phyloP scores from a whole-genome alignment of 495 filamentous ascomycete species.

The Talaromyces thailandensis region DNA sequence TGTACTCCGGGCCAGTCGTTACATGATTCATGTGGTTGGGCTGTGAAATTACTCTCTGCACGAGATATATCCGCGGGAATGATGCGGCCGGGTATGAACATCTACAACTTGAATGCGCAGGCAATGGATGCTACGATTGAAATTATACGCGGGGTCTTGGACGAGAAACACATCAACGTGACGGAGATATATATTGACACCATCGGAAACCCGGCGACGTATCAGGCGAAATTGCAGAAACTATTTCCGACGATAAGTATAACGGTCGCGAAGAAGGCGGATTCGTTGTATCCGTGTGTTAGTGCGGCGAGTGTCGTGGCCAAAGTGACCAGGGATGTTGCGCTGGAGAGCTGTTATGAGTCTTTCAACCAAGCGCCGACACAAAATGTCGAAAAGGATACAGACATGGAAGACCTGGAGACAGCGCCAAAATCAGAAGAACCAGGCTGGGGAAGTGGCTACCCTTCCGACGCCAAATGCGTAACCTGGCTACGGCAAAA shows the following conservation, averaged over 20 bases:
- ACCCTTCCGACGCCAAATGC: slow-evolving; percentile 81
- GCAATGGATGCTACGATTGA: slow-evolving; percentile 91
- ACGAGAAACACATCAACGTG: slow-evolving; percentile 67
- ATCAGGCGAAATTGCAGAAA: slow-evolving; percentile 76
- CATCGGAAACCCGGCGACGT: slow-evolving; percentile 69
- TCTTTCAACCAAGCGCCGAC: slow-evolving; percentile 15
- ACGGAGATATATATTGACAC: slow-evolving; percentile 92
- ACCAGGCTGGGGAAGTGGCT: slow-evolving; percentile 75
- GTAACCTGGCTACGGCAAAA: slow-evolving; percentile 70
- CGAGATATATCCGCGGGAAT: slow-evolving; percentile 76
- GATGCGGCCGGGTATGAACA: slow-evolving; percentile 51
- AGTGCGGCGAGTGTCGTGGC: slow-evolving; percentile 89
- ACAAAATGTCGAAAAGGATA: neutral
- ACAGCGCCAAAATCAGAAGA: slow-evolving; percentile 13
- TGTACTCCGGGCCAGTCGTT: slow-evolving; percentile 61
- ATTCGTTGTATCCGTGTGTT: slow-evolving; percentile 86
- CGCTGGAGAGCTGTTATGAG: slow-evolving; percentile 67
- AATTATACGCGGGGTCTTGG: slow-evolving; percentile 63
- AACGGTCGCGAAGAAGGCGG: slow-evolving; percentile 93
- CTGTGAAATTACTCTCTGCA: slow-evolving; percentile 70
- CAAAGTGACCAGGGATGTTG: slow-evolving; percentile 89
- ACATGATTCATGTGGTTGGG: slow-evolving; percentile 67
- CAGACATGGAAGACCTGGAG: slow-evolving; percentile 9
- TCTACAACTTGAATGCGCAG: slow-evolving; percentile 95
- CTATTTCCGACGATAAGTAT: slow-evolving; percentile 74